Conservation (phyloP, 2,329 filamentous ascomycete genomes). For the Leptodontidium sp. region DNA sequence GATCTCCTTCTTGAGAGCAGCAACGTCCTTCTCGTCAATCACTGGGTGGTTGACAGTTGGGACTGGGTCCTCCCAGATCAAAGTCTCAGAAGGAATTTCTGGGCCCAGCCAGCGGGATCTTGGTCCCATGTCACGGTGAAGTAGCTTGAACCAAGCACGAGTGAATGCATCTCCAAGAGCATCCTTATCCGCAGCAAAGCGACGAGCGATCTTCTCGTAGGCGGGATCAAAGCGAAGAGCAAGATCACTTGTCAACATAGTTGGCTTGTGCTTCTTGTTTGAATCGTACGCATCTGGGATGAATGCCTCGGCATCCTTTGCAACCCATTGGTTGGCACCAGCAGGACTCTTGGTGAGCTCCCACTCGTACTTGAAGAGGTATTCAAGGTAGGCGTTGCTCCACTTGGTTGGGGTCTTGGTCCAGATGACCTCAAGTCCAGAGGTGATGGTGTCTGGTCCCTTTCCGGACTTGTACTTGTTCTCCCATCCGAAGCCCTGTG, state of each 20-base stretch:
- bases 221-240: slow-evolving; percentile 74
- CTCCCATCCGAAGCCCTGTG: slow-evolving; percentile 77
- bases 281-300: slow-evolving; percentile 77
- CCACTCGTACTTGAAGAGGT: slow-evolving; percentile 82
- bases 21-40: slow-evolving; percentile 68
- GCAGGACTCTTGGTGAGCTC: slow-evolving; percentile 78
- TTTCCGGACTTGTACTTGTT: slow-evolving; percentile 72
- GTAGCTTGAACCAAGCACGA: slow-evolving; percentile 83
- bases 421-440: slow-evolving; percentile 82
- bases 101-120: slow-evolving; percentile 75
- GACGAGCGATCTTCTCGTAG: slow-evolving; percentile 79
- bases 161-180: slow-evolving; percentile 74
- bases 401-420: slow-evolving; percentile 79
- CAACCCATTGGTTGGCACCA: slow-evolving; percentile 80
- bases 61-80: slow-evolving; percentile 80
- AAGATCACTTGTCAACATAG: slow-evolving; percentile 80
- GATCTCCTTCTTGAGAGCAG: slow-evolving; percentile 73
- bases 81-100: slow-evolving; percentile 73
- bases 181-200: slow-evolving; percentile 73
- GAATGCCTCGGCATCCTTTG: slow-evolving; percentile 70
- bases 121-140: slow-evolving; percentile 82
- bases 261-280: slow-evolving; percentile 76
- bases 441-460: slow-evolving; percentile 77
- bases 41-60: slow-evolving; percentile 65
- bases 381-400: slow-evolving; percentile 78